Conservation (phyloP, 441 rosid species). For the Eutrema salsugineum region DNA sequence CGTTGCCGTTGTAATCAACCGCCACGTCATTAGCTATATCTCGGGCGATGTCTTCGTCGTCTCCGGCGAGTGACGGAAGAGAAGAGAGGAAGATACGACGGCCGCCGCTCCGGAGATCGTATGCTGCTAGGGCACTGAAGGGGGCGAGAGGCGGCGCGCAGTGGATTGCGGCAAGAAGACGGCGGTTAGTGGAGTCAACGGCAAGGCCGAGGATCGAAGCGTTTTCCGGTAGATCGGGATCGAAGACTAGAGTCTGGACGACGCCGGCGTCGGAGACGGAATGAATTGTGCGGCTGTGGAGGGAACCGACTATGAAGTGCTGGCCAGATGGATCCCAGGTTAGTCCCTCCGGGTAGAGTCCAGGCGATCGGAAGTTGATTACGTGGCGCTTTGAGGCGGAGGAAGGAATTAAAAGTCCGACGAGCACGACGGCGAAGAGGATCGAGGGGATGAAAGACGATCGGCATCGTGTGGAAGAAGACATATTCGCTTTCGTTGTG, state of each 20-base stretch:
- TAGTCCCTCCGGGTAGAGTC: conserved; percentile 71
- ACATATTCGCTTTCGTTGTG: conserved; percentile 19
- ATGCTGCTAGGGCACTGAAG: conserved; percentile 79
- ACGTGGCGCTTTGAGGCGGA: conserved; percentile 42
- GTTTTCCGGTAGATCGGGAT: conserved; percentile 54
- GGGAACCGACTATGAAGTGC: conserved; percentile 82
- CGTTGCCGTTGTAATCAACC: conserved; percentile 73
- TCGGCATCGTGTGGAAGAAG: conserved; percentile 2
- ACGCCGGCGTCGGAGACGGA: conserved; percentile 89
- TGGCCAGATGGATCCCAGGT: conserved; percentile 67
- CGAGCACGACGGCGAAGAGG: conserved; percentile 26
- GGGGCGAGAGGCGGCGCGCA: conserved; percentile 50
- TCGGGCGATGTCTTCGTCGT: conserved; percentile 19
- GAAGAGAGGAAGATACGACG: conserved; percentile 57
- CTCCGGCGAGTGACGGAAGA: conserved; percentile 39
- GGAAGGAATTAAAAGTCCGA: conserved; percentile 8
- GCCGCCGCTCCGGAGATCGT: conserved; percentile 54
- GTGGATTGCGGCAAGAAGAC: conserved; percentile 63
- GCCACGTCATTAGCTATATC: conserved; percentile 68
- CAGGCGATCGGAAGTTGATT: conserved; percentile 62
- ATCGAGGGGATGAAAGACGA: neutral
- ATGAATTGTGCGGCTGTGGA: conserved; percentile 49
- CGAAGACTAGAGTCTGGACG: conserved; percentile 51
- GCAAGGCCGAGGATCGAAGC: conserved; percentile 54
- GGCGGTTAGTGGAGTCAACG: conserved; percentile 51